phyloP scores from a whole-genome alignment of 225 moss, liverwort and hornwort genomes.

The Pseudisothecium myosuroides region DNA sequence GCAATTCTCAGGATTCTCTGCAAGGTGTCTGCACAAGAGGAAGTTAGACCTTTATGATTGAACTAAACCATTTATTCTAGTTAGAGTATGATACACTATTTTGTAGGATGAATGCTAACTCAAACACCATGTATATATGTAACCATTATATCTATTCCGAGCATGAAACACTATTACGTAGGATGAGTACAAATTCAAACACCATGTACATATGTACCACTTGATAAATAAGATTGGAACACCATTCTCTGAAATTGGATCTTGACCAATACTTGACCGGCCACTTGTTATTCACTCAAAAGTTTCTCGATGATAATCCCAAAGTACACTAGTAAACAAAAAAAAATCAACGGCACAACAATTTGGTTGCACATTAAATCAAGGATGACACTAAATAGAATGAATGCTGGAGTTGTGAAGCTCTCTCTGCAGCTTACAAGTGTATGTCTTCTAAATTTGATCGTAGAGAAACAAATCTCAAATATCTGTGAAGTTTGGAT shows the following conservation, averaged over 20 bases:
- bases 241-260: neutral
- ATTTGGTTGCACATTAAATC: neutral
- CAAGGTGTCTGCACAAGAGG: conserved; percentile 38
- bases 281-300: neutral
- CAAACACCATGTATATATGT: neutral
- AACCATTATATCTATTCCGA: too few relatives aligned
- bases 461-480: neutral
- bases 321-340: neutral
- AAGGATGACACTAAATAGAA: neutral
- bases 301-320: neutral
- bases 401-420: neutral
- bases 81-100: neutral
- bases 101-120: neutral
- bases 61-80: neutral
- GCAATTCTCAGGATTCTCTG: conserved; percentile 45
- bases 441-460: neutral
- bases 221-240: neutral
- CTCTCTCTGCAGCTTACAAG: neutral
- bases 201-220: neutral
- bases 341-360: neutral
- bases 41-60: neutral
- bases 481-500: neutral
- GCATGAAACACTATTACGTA: neutral
- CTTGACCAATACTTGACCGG: neutral
- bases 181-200: neutral